phyloP scores from a whole-genome alignment of 768 basidiomycete genomes.

The Kwoniella botswanensis region DNA sequence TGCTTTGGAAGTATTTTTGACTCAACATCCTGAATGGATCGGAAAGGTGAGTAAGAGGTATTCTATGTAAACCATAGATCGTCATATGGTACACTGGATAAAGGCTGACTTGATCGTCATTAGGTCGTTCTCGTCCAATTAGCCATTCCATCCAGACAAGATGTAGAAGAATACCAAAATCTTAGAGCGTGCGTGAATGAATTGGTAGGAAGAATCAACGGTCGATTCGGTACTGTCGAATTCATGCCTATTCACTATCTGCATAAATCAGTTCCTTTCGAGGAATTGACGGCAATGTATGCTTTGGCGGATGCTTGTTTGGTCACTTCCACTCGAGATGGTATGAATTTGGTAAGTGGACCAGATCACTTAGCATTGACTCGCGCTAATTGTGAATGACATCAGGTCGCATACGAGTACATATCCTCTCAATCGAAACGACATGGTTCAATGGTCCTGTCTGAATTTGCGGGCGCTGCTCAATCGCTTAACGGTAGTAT shows the following conservation, averaged over 20 bases:
- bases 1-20: slow-evolving; percentile 92
- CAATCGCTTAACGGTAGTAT: slow-evolving; percentile 93
- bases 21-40: slow-evolving; percentile 98
- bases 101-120: too few species aligned
- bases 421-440: slow-evolving; percentile 90
- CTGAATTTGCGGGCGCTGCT: slow-evolving; percentile 97
- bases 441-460: slow-evolving; percentile 96
- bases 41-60: slow-evolving; percentile 70
- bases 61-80: too few species aligned
- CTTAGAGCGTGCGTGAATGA: slow-evolving; percentile 94
- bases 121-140: slow-evolving; percentile 95
- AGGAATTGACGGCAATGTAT: slow-evolving; percentile 97
- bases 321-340: slow-evolving; percentile 92
- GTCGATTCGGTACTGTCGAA: slow-evolving; percentile 97
- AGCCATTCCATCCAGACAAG: slow-evolving; percentile 95
- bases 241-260: slow-evolving; percentile 99
- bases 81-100: too few species aligned
- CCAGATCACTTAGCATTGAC: slow-evolving; percentile 10
- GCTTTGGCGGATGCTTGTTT: slow-evolving; percentile 95
- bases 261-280: slow-evolving; percentile 91
- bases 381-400: background rate
- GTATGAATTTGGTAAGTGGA: slow-evolving; percentile 90
- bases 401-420: slow-evolving; percentile 96
- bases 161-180: slow-evolving; percentile 99
- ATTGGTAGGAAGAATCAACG: slow-evolving; percentile 96